phyloP scores from a whole-genome alignment of 768 basidiomycete species.

The Russula sp. region DNA sequence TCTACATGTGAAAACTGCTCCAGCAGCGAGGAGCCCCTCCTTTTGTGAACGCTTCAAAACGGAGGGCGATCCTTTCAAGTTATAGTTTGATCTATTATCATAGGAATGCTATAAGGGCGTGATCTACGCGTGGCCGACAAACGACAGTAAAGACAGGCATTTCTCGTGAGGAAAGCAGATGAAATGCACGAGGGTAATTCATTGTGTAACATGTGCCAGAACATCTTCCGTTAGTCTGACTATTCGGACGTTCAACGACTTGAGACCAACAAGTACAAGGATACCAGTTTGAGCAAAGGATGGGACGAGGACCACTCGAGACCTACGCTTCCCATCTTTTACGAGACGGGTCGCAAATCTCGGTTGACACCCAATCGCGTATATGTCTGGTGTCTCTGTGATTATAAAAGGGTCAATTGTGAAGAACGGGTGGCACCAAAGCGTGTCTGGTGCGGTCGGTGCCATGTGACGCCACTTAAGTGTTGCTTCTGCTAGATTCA shows the following conservation, averaged over 20 bases:
- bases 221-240: slow-evolving; percentile 18
- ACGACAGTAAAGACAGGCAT: not conserved
- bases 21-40: not conserved
- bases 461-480: slow-evolving; percentile 94
- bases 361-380: slow-evolving; percentile 89
- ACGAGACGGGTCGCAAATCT: slow-evolving; percentile 72
- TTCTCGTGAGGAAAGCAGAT: not conserved
- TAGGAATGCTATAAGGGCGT: not conserved
- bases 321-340: slow-evolving; percentile 31
- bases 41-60: not conserved
- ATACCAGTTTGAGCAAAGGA: slow-evolving; percentile 23
- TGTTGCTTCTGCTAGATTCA: slow-evolving; percentile 71
- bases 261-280: slow-evolving; percentile 22
- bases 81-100: not conserved
- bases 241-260: slow-evolving; percentile 18
- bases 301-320: slow-evolving; percentile 22
- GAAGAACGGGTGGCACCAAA: slow-evolving; percentile 97
- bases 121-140: not conserved
- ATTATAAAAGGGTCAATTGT: slow-evolving; percentile 86
- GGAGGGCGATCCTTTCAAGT: not conserved
- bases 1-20: not conserved
- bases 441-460: slow-evolving; percentile 97
- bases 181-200: not conserved
- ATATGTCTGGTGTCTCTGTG: slow-evolving; percentile 79
- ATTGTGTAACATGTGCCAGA: not conserved